Evolutionary conservation across 1,284 basidiomycete genomes (phyloP).

Genomic region (Rugosomyces carneus): DNA sequence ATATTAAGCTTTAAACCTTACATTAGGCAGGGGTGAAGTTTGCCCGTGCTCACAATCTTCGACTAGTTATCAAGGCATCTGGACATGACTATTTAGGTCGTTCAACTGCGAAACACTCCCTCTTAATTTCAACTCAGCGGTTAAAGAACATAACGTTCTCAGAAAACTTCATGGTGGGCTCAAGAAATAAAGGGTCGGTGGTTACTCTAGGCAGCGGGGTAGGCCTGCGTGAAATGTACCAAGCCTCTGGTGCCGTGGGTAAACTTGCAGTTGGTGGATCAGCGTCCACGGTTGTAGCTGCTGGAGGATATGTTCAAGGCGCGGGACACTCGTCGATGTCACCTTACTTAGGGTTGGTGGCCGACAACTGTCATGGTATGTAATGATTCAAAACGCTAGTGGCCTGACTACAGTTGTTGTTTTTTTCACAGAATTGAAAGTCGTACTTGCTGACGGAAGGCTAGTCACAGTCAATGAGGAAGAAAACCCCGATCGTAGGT

Average conservation of each 20-base stretch:
- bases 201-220: constrained; percentile 28
- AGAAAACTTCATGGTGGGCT: constrained; percentile 19
- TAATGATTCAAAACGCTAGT: neutral
- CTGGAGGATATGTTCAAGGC: constrained; percentile 28
- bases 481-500: constrained; percentile 14
- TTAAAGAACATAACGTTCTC: constrained; percentile 21
- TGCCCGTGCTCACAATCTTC: constrained; percentile 19
- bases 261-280: constrained; percentile 25
- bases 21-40: constrained; percentile 25
- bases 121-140: constrained; percentile 24
- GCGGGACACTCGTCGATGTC: constrained; percentile 26
- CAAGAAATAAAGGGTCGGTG: constrained; percentile 18
- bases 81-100: constrained; percentile 29
- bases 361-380: constrained; percentile 26
- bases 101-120: constrained; percentile 24
- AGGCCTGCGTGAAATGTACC: constrained; percentile 19
- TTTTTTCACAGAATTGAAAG: constrained; percentile 10
- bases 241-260: constrained; percentile 16
- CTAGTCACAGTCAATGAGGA: constrained; percentile 22
- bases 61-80: constrained; percentile 25
- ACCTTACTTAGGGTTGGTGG: constrained; percentile 23
- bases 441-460: constrained; percentile 25
- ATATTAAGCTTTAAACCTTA: neutral
- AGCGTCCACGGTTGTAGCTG: constrained; percentile 24
- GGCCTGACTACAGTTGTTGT: neutral